Evolutionary conservation across 306 rosid genomes (phyloP).

Genomic region (Cucurbita maxima): DNA sequence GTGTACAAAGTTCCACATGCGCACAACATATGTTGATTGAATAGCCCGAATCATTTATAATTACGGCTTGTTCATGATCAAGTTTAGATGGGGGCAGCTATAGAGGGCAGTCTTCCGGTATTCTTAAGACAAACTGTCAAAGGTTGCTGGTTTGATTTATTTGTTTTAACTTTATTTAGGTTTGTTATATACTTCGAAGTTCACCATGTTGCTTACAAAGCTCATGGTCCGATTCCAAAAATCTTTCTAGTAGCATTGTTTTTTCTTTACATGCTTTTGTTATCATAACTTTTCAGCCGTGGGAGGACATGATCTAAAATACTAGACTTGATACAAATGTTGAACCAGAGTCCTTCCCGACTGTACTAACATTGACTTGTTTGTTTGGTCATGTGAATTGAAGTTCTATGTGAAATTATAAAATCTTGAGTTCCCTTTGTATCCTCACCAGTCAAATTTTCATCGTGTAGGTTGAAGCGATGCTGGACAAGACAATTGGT

Average conservation of each 20-base stretch:
- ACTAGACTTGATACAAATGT: neutral
- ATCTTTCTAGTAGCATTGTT: neutral
- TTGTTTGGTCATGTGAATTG: neutral
- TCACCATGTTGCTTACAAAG: neutral
- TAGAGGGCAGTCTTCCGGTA: neutral
- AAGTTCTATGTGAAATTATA: neutral
- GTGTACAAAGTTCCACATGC: neutral
- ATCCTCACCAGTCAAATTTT: neutral
- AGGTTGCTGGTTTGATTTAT: neutral
- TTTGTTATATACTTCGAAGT: neutral
- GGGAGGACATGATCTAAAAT: neutral
- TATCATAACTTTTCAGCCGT: neutral
- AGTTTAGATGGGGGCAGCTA: neutral
- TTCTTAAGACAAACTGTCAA: neutral
- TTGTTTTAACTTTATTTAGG: neutral
- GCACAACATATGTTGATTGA: neutral
- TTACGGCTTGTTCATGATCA: neutral
- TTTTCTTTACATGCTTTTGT: neutral
- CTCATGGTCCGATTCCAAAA: neutral
- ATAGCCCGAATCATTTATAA: neutral
- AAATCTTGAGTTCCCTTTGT: neutral
- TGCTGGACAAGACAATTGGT: conserved; percentile 95
- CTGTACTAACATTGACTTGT: neutral
- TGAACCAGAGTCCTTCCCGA: neutral
- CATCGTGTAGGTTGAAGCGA: conserved; percentile 72